These are phyloP conservation scores for Penicillium turbatum DNA, from an alignment of 495 filamentous ascomycete species.

Conservation along the genomic window DNA sequence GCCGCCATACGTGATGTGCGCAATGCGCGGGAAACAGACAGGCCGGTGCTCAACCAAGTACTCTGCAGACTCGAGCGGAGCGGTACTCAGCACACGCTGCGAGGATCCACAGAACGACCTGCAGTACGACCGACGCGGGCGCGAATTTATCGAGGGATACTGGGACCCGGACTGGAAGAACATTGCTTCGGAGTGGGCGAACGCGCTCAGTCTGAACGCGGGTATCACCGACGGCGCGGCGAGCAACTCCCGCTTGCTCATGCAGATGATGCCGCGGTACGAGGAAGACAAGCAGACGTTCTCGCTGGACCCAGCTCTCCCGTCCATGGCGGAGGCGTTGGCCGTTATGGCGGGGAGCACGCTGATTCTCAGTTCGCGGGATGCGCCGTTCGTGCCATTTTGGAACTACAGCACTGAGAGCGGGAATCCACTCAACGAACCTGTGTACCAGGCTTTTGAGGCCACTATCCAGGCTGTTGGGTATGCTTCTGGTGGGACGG, in stretches of 20 bases:
- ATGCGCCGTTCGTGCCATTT: conserved; percentile 52
- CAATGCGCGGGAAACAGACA: conserved; percentile 53
- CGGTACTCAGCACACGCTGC: conserved; percentile 51
- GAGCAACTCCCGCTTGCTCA: conserved; percentile 60
- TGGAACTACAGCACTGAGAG: conserved; percentile 47
- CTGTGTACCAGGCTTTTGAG: conserved; percentile 50
- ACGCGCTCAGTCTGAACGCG: conserved; percentile 52
- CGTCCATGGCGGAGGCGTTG: conserved; percentile 62
- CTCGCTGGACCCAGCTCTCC: conserved; percentile 39
- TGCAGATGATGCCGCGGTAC: conserved; percentile 42
- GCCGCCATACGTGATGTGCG: conserved; percentile 56
- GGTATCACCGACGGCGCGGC: conserved; percentile 57
- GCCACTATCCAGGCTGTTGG: conserved; percentile 53
- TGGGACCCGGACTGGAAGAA: conserved; percentile 53
- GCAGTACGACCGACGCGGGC: conserved; percentile 45
- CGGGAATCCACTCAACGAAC: conserved; percentile 26
- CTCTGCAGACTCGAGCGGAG: conserved; percentile 52
- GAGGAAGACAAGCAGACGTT: conserved; percentile 6
- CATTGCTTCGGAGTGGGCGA: conserved; percentile 54
- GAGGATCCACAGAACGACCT: conserved; percentile 48
- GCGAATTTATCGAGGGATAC: conserved; percentile 28
- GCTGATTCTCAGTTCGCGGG: conserved; percentile 48
- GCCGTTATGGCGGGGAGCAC: conserved; percentile 64
- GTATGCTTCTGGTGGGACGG: conserved; percentile 57
- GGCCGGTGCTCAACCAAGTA: conserved; percentile 60